phyloP scores from a whole-genome alignment of 768 basidiomycete genomes.

The Suillus subluteus region DNA sequence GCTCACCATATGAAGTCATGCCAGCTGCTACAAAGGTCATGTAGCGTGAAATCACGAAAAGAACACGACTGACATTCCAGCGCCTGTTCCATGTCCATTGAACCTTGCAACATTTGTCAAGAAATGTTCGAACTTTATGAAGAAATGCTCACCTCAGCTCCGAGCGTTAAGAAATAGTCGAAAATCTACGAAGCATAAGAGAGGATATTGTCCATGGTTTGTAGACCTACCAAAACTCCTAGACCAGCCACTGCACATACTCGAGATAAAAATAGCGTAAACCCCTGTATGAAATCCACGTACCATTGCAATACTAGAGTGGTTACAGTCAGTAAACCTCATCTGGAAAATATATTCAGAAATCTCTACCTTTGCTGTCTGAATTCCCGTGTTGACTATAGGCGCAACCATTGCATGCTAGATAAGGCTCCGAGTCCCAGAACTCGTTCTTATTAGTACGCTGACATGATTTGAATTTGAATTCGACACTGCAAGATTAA shows the following conservation, averaged over 20 bases:
- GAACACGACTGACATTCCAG: constrained; percentile 6
- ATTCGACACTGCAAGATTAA: background rate
- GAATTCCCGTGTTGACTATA: background rate
- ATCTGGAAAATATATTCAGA: background rate
- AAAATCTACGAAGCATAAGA: constrained; percentile 1
- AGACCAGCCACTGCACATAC: background rate
- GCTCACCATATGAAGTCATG: constrained; percentile 16
- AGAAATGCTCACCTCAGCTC: background rate
- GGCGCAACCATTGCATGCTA: background rate
- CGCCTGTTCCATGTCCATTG: constrained; percentile 11
- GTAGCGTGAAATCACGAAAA: constrained; percentile 13
- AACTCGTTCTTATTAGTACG: background rate
- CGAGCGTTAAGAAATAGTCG: constrained; percentile 5
- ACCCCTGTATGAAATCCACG: no score
- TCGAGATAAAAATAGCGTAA: background rate
- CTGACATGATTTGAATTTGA: background rate
- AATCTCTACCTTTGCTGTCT: background rate
- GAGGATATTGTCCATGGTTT: background rate
- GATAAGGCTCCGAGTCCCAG: background rate
- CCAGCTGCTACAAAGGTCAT: constrained; percentile 10
- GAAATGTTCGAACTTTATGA: background rate
- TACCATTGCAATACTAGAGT: background rate
- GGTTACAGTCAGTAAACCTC: background rate
- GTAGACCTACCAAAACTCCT: background rate
- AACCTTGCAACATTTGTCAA: background rate